Evolutionary conservation across 306 rosid genomes (phyloP), one percentile per base, ranked within the genome.

Genomic region (Elaeagnus macrophylla): DNA sequence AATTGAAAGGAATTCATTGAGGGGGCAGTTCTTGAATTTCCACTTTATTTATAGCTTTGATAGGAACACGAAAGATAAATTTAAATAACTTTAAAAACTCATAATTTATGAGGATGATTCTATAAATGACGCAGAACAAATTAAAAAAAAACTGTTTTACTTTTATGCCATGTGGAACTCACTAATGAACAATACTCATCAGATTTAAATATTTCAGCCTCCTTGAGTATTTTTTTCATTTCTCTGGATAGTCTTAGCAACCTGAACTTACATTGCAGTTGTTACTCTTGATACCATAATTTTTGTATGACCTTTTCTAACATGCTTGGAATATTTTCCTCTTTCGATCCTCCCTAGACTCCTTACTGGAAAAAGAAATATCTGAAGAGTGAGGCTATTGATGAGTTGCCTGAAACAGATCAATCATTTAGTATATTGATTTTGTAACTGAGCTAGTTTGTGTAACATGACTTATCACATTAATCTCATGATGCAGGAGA

Each of bases 401-500:
- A 37, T 60, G 47, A 60, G 9, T 48, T 48, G 65, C 16, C 14
- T 16, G 9, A 8, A 16, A 18, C 13, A 45, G 49, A 45, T 1
- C 8, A 13, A 6, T 9, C 19, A 48, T 45, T 56, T 70, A 71
- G 32, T 25, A 25, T 71, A 62, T 51, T 56, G 20, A 68, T 58
- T 57, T 66, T 67, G 60, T 64, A 66, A 60, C 42, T 51, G 65
- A 32, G 70, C 66, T 65, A 25, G 20, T 54, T 59, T 59, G 58
- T 48, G 49, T 57, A 52, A 70, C 57, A 61, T 47, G 44, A 56
- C 59, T 57, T 62, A 59, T 77, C 50, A 70, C 56, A 46, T 68
- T 68, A 67, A 56, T 76, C 68, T 74, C 51, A 37, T 63, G 74
- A 70, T 80, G 75, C 99, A 93, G 99, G 99, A 59, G 94, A 93